These are phyloP conservation scores for Colletotrichum spaethianum DNA, from an alignment of 2,329 filamentous ascomycete genomes.

Conservation along the genomic window DNA sequence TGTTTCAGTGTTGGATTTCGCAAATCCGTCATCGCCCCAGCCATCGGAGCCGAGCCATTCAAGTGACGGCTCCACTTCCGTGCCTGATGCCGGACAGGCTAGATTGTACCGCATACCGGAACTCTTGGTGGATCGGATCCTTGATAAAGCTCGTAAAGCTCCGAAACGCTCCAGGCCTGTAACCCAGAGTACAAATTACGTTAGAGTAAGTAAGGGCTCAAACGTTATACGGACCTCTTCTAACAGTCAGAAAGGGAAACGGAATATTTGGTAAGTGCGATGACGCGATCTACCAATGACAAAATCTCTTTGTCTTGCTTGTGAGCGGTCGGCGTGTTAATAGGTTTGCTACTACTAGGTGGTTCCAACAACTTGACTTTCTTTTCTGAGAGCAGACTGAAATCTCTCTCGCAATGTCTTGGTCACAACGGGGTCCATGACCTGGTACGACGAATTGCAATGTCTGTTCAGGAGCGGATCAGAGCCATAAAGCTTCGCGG, in stretches of 20 bases:
- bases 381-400: conserved; percentile 50
- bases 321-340: neutral
- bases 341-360: neutral
- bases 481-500: conserved; percentile 11
- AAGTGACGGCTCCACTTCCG: neutral
- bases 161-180: conserved; percentile 19
- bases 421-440: conserved; percentile 48
- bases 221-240: neutral
- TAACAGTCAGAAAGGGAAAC: conserved; percentile 44
- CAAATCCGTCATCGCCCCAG: conserved; percentile 6
- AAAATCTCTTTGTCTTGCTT: neutral
- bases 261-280: conserved; percentile 46
- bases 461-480: conserved; percentile 40
- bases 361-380: conserved; percentile 46
- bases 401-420: conserved; percentile 47
- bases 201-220: conserved; percentile 43
- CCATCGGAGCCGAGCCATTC: neutral
- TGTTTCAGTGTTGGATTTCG: conserved; percentile 34
- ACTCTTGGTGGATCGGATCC: conserved; percentile 48
- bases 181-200: conserved; percentile 39
- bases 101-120: conserved; percentile 42
- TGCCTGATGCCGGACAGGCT: neutral
- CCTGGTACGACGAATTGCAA: conserved; percentile 47
- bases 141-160: conserved; percentile 41
- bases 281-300: conserved; percentile 24